A percentile compares a stretch with the other conserved stretches of the same genome.
Conservation (phyloP, 306 rosid species). For the Quercus ilex region DNA sequence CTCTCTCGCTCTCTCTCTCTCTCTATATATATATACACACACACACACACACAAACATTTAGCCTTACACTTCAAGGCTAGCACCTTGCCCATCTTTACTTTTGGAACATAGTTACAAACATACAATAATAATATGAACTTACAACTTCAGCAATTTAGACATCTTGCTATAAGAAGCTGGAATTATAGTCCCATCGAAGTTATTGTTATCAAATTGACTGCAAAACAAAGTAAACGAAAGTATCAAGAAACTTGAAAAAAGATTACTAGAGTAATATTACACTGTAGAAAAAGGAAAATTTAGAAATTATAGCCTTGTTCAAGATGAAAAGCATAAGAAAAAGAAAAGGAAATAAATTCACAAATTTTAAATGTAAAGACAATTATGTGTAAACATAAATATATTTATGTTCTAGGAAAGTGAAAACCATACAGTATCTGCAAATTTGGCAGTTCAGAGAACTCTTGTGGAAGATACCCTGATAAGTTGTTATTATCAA, state of each 20-base stretch:
- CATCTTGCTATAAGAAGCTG: slow-evolving; percentile 35
- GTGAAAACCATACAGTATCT: slow-evolving; percentile 46
- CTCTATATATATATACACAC: no score
- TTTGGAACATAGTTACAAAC: slow-evolving; percentile 7
- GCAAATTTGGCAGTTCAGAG: slow-evolving; percentile 41
- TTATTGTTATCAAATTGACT: slow-evolving; percentile 55
- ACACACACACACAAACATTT: no score
- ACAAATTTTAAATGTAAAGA: neutral
- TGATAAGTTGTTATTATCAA: slow-evolving; percentile 88
- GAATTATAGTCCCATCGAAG: slow-evolving; percentile 40
- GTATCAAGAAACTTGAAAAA: neutral
- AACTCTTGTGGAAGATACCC: slow-evolving; percentile 75
- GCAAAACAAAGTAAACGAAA: slow-evolving; percentile 17
- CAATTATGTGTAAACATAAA: neutral
- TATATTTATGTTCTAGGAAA: slow-evolving; percentile 2
- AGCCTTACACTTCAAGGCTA: neutral
- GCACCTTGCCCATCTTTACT: neutral
- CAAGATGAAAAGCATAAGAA: neutral
- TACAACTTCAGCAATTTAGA: slow-evolving; percentile 37
- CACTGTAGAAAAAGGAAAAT: neutral
- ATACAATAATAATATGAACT: slow-evolving; percentile 13
- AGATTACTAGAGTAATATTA: slow-evolving; percentile 11
- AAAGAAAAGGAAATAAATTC: slow-evolving; percentile 2
- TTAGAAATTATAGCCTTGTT: neutral
- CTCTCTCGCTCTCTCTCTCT: no score